phyloP scores from a whole-genome alignment of 768 basidiomycete genomes.

The Tylopilus plumbeoviolaceoides region DNA sequence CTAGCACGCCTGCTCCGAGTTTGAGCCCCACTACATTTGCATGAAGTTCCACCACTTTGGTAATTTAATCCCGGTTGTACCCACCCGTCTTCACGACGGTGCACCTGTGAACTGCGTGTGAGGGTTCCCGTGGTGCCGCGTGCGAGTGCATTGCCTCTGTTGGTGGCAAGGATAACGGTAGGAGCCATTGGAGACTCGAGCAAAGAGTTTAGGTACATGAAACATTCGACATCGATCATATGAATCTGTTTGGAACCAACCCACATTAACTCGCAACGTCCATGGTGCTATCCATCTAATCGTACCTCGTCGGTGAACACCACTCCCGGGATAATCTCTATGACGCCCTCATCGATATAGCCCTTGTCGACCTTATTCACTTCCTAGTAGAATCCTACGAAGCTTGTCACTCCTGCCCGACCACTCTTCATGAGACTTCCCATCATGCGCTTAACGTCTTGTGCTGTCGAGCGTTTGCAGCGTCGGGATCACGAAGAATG shows the following conservation, averaged over 20 bases:
- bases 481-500: conserved; percentile 76
- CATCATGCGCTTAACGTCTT: conserved; percentile 99
- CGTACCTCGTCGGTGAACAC: conserved; percentile 97
- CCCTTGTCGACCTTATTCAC: conserved; percentile 97
- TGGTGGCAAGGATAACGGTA: conserved; percentile 95
- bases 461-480: conserved; percentile 96
- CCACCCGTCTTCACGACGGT: conserved; percentile 92
- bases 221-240: conserved; percentile 72
- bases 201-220: conserved; percentile 87
- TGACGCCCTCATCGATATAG: conserved; percentile 97
- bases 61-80: conserved; percentile 81
- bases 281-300: neutral
- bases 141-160: conserved; percentile 87
- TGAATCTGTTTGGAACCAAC: neutral
- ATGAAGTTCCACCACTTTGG: conserved; percentile 39
- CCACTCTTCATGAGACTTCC: conserved; percentile 85
- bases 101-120: conserved; percentile 45
- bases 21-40: conserved; percentile 37
- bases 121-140: conserved; percentile 86
- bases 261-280: conserved; percentile 2
- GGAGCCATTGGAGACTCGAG: conserved; percentile 97
- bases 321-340: conserved; percentile 96
- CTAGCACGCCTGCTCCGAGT: conserved; percentile 70
- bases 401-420: conserved; percentile 93
- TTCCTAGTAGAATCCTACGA: too few species aligned